A percentile compares a stretch with the other conserved stretches of the same genome.
Conservation (phyloP, 139 green algal genomes). For the Ulvella scutata region DNA sequence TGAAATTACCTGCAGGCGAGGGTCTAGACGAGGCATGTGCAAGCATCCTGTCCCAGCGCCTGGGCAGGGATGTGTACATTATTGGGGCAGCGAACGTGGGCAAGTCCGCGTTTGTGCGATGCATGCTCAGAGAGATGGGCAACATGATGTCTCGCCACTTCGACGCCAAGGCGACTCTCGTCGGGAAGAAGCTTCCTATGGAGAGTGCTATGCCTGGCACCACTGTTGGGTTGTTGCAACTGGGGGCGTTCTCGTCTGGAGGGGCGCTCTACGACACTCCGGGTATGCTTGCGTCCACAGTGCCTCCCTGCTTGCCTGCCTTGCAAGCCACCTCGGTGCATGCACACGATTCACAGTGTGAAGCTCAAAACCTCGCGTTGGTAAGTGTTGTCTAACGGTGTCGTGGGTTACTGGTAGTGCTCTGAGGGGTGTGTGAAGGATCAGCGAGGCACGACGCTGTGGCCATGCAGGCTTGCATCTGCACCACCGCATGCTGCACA, state of each 20-base stretch:
- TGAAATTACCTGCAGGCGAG: neutral
- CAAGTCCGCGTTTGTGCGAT: constrained; percentile 86
- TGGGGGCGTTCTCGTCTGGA: constrained; percentile 60
- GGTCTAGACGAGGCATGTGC: constrained; percentile 29
- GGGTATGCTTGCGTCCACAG: too few relatives aligned
- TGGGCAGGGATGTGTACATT: constrained; percentile 83
- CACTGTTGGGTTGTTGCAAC: constrained; percentile 72
- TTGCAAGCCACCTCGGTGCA: too few relatives aligned
- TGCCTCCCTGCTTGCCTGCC: too few relatives aligned
- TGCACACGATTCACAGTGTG: too few relatives aligned
- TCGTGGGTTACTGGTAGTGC: too few relatives aligned
- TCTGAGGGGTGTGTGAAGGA: too few relatives aligned
- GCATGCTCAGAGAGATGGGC: constrained; percentile 56
- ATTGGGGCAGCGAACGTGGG: constrained; percentile 92
- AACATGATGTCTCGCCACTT: constrained; percentile 10
- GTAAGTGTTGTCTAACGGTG: too few relatives aligned
- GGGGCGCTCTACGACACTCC: constrained; percentile 40
- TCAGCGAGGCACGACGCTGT: too few relatives aligned
- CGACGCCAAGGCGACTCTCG: neutral
- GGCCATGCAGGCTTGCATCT: constrained; percentile 76
- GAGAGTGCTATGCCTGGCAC: constrained; percentile 87
- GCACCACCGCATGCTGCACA: constrained; percentile 76
- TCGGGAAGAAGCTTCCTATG: constrained; percentile 42
- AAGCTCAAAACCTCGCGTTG: too few relatives aligned
- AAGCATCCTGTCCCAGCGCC: constrained; percentile 22